Evolutionary conservation across 140 eudicot species (phyloP).

Genomic region (Oenanthe javanica): DNA sequence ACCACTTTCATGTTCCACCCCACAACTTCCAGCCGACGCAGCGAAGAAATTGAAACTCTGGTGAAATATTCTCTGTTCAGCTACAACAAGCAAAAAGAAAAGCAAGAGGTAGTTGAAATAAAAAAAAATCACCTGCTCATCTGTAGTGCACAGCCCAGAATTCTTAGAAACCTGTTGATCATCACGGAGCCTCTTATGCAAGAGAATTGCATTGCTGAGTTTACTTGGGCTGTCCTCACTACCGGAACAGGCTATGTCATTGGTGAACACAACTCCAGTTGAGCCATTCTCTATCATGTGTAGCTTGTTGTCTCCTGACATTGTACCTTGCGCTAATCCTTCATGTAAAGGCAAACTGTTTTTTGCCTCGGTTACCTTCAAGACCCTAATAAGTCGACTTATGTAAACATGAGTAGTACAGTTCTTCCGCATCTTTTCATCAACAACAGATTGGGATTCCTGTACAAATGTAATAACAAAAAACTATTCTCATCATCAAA

Average conservation of each 20-base stretch:
- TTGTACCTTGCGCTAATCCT: slow-evolving; percentile 15
- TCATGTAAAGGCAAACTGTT: slow-evolving; percentile 14
- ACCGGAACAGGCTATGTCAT: background rate
- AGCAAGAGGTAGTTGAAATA: background rate
- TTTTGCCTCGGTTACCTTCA: slow-evolving; percentile 26
- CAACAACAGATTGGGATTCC: slow-evolving; percentile 18
- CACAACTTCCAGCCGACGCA: slow-evolving; percentile 19
- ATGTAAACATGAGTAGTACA: slow-evolving; percentile 59
- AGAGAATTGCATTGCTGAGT: slow-evolving; percentile 23
- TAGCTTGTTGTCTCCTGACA: slow-evolving; percentile 9
- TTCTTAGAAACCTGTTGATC: slow-evolving; percentile 25
- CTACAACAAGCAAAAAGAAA: background rate
- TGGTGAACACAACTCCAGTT: background rate
- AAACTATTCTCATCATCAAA: background rate
- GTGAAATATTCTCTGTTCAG: slow-evolving; percentile 1
- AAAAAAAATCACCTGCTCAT: slow-evolving; percentile 29
- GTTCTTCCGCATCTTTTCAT: slow-evolving; percentile 40
- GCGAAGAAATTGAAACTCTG: slow-evolving; percentile 34
- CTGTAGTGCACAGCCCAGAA: slow-evolving; percentile 15
- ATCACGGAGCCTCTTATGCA: slow-evolving; percentile 27
- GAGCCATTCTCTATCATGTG: slow-evolving; percentile 4
- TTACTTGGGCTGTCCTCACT: slow-evolving; percentile 19
- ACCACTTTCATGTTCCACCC: slow-evolving; percentile 9
- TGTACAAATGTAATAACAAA: slow-evolving; percentile 8
- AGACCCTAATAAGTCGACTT: slow-evolving; percentile 41